Conservation (phyloP, 805 yeast genomes). For the Vanderwaltozyma polyspora region DNA sequence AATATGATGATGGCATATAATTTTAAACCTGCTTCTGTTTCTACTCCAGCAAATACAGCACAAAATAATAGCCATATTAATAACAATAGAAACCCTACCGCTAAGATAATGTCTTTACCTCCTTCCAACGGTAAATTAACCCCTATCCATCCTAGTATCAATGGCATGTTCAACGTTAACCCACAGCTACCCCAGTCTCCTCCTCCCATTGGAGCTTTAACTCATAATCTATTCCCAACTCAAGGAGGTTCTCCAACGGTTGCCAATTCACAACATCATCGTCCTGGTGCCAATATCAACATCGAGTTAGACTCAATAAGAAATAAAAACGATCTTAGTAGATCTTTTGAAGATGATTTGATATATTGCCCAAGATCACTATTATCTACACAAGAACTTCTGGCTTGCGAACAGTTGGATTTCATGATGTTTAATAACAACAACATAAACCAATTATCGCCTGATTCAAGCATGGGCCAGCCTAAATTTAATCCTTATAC, state of each 20-base stretch:
- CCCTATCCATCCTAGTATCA: too few species aligned
- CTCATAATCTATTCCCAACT: neutral
- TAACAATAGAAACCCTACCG: neutral
- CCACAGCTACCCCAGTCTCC: neutral
- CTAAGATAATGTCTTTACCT: neutral
- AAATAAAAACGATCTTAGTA: conserved; percentile 18
- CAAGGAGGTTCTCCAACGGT: too few species aligned
- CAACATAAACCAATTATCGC: too few species aligned
- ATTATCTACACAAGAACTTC: conserved; percentile 19
- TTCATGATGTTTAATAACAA: conserved; percentile 4
- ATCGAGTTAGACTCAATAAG: conserved; percentile 13
- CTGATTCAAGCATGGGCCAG: neutral
- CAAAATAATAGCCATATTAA: neutral
- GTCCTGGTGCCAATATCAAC: too few species aligned
- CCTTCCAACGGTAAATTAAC: too few species aligned
- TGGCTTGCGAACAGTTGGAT: conserved; percentile 20
- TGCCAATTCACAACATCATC: too few species aligned
- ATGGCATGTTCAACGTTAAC: too few species aligned
- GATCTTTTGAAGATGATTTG: conserved; percentile 25
- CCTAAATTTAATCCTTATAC: conserved; percentile 54
- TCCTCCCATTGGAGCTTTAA: neutral
- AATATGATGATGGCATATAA: neutral
- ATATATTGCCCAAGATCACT: conserved; percentile 24
- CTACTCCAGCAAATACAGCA: neutral
- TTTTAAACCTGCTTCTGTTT: neutral